Base-by-base conservation (phyloP, 345 rosid species). In the Citrus unshiu region DNA sequence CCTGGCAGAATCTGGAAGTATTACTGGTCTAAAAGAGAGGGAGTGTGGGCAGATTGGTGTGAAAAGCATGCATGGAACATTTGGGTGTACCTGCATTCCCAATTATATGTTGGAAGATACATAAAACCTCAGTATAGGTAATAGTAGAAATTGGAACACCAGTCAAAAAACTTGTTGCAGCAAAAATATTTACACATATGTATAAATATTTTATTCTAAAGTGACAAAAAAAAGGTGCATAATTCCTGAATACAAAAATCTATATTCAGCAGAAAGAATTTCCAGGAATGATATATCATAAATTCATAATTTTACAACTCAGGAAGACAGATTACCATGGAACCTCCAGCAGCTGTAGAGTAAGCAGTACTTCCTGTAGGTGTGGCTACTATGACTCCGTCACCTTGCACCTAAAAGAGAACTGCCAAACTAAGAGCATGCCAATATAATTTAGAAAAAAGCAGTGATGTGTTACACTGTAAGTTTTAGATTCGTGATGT, bases 281-380 rank as follows among this genome's bases (percentile, higher is more conserved):
- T 67, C 59, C 16, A 67, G 68, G 62, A 25, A 51, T 10, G 40
- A 66, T 35, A 43, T 24, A 59, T 61, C 76, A 27, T 34, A 51
- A 35, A 63, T 64, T 39, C 34, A 37, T 29, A 24, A 19, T 24
- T 25, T 10, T 1, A 57, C 7, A 19, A 32, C 43, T 27, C 6
- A 68, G 72, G 77, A 74, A 61, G 68, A 74, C 16, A 72, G 66
- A 85, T 83, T 86, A 95, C 99, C 99, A 95, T 93, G 83, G 99
- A 95, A 84, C 99, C 99, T 78, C 99, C 98, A 9, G 99, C 99
- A 77, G 99, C 95, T 62, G 98, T 93, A 85, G 98, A 95, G 83
- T 95, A 95, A 69, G 98, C 98, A 77, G 99, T 95, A 80, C 99
- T 95, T 75, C 99, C 99, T 22, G 99, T 95, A 72, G 99, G 99